These are phyloP conservation scores for Plectranthus barbatus DNA, from an alignment of 257 asterid species.

Conservation along the genomic window DNA sequence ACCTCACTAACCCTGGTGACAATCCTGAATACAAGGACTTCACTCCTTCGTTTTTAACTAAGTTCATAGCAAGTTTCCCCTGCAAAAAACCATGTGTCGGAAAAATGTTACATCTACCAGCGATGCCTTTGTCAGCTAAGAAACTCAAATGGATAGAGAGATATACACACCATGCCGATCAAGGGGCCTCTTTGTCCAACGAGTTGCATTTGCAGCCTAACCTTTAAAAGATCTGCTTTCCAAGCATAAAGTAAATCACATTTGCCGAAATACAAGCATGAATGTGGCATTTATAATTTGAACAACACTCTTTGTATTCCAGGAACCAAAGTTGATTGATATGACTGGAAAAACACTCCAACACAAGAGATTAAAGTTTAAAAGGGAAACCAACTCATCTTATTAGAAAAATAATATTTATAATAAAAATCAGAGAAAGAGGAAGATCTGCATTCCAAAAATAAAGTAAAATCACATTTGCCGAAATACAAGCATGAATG, in stretches of 20 bases:
- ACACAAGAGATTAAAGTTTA: not conserved
- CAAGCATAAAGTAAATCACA: conserved; percentile 22
- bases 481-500: too few species aligned
- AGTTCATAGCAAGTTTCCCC: conserved; percentile 71
- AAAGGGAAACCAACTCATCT: not conserved
- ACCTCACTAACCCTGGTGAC: conserved; percentile 89
- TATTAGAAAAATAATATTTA: not conserved
- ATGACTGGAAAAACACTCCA: not conserved
- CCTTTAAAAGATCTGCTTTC: conserved; percentile 85
- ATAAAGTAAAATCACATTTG: not conserved
- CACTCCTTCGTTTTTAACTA: conserved; percentile 66
- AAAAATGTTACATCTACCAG: not conserved
- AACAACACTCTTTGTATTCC: not conserved
- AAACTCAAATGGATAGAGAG: conserved; percentile 1
- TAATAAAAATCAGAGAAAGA: not conserved
- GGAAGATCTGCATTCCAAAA: not conserved
- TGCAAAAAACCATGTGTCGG: conserved; percentile 18
- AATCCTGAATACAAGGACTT: conserved; percentile 82
- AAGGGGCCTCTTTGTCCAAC: conserved; percentile 92
- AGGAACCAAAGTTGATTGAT: not conserved
- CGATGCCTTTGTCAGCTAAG: not conserved
- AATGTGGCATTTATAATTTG: not conserved
- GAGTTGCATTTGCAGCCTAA: conserved; percentile 97
- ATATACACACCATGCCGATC: conserved; percentile 68
- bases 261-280: not conserved